phyloP scores from a whole-genome alignment of 768 basidiomycete genomes.

The Calocybe indica region DNA sequence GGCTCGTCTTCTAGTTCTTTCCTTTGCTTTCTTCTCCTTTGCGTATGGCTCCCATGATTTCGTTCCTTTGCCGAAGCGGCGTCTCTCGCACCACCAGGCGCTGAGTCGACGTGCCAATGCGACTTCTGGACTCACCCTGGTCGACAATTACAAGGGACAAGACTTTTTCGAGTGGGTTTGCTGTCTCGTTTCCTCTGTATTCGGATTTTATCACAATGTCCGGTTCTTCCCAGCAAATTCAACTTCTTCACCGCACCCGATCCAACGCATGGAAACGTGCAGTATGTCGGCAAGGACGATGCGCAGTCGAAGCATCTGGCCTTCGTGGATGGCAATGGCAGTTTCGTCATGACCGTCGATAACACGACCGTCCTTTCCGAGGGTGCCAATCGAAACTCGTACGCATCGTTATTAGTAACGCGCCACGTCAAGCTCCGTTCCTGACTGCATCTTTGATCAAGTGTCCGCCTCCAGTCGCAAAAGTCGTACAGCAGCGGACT shows the following conservation, averaged over 20 bases:
- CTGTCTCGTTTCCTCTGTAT: neutral
- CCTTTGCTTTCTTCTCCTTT: too few species aligned
- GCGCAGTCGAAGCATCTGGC: conserved; percentile 51
- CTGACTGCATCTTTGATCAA: conserved; percentile 15
- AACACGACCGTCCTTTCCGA: conserved; percentile 35
- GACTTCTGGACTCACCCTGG: too few species aligned
- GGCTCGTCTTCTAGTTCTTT: too few species aligned
- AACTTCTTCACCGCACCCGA: conserved; percentile 56
- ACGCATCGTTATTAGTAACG: conserved; percentile 13
- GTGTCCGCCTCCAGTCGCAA: conserved; percentile 60
- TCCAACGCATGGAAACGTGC: conserved; percentile 69
- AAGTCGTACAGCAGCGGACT: conserved; percentile 57
- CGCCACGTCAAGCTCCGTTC: neutral
- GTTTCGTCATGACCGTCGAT: conserved; percentile 58
- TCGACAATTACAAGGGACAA: neutral
- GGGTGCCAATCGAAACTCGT: conserved; percentile 51
- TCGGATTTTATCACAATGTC: neutral
- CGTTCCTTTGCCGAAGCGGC: too few species aligned
- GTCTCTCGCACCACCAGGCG: too few species aligned
- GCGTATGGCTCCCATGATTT: too few species aligned
- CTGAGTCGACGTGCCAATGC: too few species aligned
- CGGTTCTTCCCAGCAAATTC: conserved; percentile 41
- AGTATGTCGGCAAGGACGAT: conserved; percentile 43
- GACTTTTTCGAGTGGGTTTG: neutral
- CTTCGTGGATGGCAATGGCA: conserved; percentile 49